phyloP scores from a whole-genome alignment of 495 filamentous ascomycete genomes.

The Aspergillus cristatus region DNA sequence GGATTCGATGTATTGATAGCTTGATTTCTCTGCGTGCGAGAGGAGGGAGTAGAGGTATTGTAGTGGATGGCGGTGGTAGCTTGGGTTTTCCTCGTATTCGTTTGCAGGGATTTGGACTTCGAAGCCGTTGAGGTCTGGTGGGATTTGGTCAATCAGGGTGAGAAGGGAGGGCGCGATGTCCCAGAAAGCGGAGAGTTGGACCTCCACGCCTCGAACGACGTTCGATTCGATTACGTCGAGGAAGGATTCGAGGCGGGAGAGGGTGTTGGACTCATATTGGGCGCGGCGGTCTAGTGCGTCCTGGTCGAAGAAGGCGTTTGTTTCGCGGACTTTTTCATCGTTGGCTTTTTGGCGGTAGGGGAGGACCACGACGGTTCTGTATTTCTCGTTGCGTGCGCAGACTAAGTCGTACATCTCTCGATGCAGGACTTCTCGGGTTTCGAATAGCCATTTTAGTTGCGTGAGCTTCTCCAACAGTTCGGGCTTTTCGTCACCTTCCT shows the following conservation, averaged over 20 bases:
- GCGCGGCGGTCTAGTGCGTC: constrained; percentile 62
- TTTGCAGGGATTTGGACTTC: constrained; percentile 56
- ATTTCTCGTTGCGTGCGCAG: constrained; percentile 73
- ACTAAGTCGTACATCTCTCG: constrained; percentile 76
- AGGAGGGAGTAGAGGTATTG: constrained; percentile 84
- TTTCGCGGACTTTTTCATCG: constrained; percentile 64
- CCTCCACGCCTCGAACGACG: constrained; percentile 77
- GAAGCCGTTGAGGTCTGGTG: constrained; percentile 49
- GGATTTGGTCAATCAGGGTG: constrained; percentile 68
- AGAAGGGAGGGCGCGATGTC: constrained; percentile 84
- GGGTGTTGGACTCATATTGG: constrained; percentile 54
- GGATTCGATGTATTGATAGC: constrained; percentile 92
- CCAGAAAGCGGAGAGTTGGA: constrained; percentile 91
- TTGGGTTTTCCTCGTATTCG: constrained; percentile 80
- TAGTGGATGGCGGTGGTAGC: constrained; percentile 66
- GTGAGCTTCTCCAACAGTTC: constrained; percentile 92
- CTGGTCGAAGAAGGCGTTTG: constrained; percentile 68
- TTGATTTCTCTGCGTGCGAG: constrained; percentile 76
- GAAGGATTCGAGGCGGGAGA: constrained; percentile 69
- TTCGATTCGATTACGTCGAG: constrained; percentile 74
- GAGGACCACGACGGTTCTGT: constrained; percentile 67
- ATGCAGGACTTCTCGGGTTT: constrained; percentile 79
- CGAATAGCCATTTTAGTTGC: constrained; percentile 94
- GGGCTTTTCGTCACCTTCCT: constrained; percentile 91
- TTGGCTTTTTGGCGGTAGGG: constrained; percentile 67